These are phyloP conservation scores for Ceratocystis ficicola DNA, from an alignment of 2,329 filamentous ascomycete genomes.

Conservation along the genomic window DNA sequence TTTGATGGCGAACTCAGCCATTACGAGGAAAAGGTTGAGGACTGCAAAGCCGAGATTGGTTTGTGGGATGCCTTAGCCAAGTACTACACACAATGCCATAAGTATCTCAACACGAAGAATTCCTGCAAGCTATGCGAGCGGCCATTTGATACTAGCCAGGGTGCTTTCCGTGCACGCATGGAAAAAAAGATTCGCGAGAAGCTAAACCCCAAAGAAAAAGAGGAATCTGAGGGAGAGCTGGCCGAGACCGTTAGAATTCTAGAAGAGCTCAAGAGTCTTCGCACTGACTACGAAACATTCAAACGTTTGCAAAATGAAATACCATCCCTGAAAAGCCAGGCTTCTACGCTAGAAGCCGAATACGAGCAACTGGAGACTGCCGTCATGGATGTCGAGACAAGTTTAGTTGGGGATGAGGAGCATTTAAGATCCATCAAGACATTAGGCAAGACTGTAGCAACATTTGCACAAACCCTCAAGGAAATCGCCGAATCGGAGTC, in stretches of 20 bases:
- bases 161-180: constrained; percentile 48
- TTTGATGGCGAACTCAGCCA: constrained; percentile 41
- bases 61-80: constrained; percentile 56
- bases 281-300: constrained; percentile 62
- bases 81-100: constrained; percentile 59
- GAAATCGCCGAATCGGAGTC: constrained; percentile 60
- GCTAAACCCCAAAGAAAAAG: constrained; percentile 49
- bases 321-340: constrained; percentile 53
- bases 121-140: constrained; percentile 67
- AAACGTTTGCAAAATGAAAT: constrained; percentile 59
- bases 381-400: constrained; percentile 55
- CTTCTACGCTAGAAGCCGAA: constrained; percentile 49
- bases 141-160: constrained; percentile 49
- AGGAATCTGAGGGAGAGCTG: constrained; percentile 50
- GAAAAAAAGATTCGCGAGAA: constrained; percentile 54
- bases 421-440: constrained; percentile 61
- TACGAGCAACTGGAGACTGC: constrained; percentile 46
- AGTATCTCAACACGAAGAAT: constrained; percentile 53
- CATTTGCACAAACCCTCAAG: constrained; percentile 57
- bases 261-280: constrained; percentile 48
- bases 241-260: constrained; percentile 40
- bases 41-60: constrained; percentile 53
- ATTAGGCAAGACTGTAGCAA: constrained; percentile 61
- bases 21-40: constrained; percentile 46
- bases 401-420: constrained; percentile 51